Evolutionary conservation across 2,329 filamentous ascomycete genomes (phyloP).

Genomic region (Elsinoe ampelina): DNA sequence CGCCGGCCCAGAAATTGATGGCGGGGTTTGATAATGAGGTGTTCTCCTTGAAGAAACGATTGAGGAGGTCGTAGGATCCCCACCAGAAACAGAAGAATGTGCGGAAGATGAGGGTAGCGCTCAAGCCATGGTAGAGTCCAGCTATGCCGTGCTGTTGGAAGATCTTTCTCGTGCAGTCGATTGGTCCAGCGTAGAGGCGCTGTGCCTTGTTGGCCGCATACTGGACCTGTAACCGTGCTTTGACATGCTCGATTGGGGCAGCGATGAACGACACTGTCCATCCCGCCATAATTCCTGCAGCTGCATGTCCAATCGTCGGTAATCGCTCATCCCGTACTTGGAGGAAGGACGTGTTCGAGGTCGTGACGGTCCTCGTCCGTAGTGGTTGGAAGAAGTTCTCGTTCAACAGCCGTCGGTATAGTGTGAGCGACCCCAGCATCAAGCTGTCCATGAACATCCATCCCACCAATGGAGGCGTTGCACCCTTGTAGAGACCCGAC

Average conservation of each 20-base stretch:
- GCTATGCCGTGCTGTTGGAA: conserved; percentile 56
- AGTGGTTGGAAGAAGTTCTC: conserved; percentile 64
- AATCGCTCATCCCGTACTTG: conserved; percentile 41
- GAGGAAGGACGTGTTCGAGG: conserved; percentile 20
- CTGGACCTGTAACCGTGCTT: conserved; percentile 87
- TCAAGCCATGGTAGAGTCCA: conserved; percentile 79
- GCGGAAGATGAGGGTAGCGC: conserved; percentile 78
- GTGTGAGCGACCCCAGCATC: conserved; percentile 86
- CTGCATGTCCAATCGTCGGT: conserved; percentile 70
- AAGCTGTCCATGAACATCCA: conserved; percentile 98
- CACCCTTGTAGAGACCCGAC: conserved; percentile 84
- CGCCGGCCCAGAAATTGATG: conserved; percentile 96
- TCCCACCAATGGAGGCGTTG: conserved; percentile 72
- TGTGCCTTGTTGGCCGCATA: conserved; percentile 72
- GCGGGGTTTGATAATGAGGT: conserved; percentile 66
- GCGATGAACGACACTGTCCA: conserved; percentile 87
- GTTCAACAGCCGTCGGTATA: conserved; percentile 77
- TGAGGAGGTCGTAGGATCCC: conserved; percentile 85
- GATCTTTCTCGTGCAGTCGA: conserved; percentile 72
- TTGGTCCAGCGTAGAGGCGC: conserved; percentile 72
- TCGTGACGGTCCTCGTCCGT: conserved; percentile 20
- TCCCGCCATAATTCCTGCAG: conserved; percentile 80
- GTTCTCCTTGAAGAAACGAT: conserved; percentile 53
- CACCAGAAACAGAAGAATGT: conserved; percentile 98
- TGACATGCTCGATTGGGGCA: conserved; percentile 89